These are phyloP conservation scores for Talaromyces liani DNA, from an alignment of 495 filamentous ascomycete species.

Conservation along the genomic window DNA sequence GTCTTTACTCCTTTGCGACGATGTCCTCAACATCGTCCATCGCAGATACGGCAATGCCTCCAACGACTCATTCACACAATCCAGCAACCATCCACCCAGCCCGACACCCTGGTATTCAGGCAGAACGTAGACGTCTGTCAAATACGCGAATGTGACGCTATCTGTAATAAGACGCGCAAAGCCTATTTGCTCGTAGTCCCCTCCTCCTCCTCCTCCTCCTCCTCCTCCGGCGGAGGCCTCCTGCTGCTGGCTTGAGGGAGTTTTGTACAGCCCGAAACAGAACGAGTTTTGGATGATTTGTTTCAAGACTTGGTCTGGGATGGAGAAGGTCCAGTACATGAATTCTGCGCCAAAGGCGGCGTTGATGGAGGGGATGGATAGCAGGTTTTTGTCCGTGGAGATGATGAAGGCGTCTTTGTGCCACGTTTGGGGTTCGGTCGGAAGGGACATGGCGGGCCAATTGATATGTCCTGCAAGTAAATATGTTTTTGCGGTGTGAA, in stretches of 20 bases:
- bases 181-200: constrained; percentile 38
- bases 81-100: constrained; percentile 55
- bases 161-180: constrained; percentile 60
- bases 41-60: constrained; percentile 48
- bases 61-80: constrained; percentile 48
- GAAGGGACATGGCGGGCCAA: not conserved
- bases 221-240: not conserved
- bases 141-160: constrained; percentile 55
- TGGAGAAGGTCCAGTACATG: constrained; percentile 47
- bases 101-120: constrained; percentile 49
- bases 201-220: constrained; percentile 3
- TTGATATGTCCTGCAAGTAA: not conserved
- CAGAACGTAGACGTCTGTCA: constrained; percentile 62
- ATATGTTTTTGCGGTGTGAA: too few species aligned
- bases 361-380: constrained; percentile 43
- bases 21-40: constrained; percentile 45
- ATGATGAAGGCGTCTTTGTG: constrained; percentile 28
- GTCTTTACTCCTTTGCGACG: constrained; percentile 20
- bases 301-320: constrained; percentile 29
- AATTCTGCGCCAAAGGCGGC: constrained; percentile 41
- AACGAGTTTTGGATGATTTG: constrained; percentile 44
- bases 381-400: constrained; percentile 41
- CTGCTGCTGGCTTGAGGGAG: not conserved
- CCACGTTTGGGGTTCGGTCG: not conserved
- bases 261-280: constrained; percentile 47